phyloP scores from a whole-genome alignment of 2,329 filamentous ascomycete species.

The Colletotrichum acutatum region DNA sequence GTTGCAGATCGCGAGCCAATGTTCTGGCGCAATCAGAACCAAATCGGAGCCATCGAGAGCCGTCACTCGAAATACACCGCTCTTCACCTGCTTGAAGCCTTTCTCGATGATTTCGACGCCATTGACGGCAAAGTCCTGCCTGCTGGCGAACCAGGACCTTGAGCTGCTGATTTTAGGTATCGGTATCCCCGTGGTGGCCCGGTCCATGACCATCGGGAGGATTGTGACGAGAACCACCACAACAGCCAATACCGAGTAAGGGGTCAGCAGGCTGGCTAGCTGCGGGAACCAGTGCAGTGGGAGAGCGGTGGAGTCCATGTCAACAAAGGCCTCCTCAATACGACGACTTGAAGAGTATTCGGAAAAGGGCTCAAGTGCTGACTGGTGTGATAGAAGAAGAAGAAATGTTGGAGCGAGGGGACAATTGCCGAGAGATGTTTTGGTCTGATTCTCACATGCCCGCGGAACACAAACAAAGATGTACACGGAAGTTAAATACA shows the following conservation, averaged over 20 bases:
- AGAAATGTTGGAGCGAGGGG: not conserved
- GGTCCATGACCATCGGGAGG: not conserved
- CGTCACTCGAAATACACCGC: constrained; percentile 24
- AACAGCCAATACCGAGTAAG: not conserved
- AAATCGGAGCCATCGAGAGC: constrained; percentile 28
- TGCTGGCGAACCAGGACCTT: constrained; percentile 22
- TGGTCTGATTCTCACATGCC: not conserved
- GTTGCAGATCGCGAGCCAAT: constrained; percentile 26
- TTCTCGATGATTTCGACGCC: constrained; percentile 33
- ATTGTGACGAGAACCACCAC: not conserved
- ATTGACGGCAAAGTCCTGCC: constrained; percentile 19
- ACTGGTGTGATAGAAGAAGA: too few relatives aligned
- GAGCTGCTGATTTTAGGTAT: constrained; percentile 25
- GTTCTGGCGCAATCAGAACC: constrained; percentile 16
- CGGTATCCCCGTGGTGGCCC: not conserved
- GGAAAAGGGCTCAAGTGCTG: not conserved
- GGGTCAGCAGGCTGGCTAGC: not conserved
- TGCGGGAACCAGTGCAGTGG: constrained; percentile 6
- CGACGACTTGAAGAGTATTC: not conserved
- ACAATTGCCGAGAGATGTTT: too few relatives aligned
- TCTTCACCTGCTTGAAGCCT: constrained; percentile 12
- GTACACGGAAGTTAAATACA: not conserved
- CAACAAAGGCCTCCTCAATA: not conserved
- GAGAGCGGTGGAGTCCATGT: constrained; percentile 10
- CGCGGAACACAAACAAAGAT: not conserved